A percentile compares a stretch with the other conserved stretches of the same genome.
Evolutionary conservation across 176 grass and related monocot species (phyloP).

Genomic region (Ampelocalamus luodianensis): DNA sequence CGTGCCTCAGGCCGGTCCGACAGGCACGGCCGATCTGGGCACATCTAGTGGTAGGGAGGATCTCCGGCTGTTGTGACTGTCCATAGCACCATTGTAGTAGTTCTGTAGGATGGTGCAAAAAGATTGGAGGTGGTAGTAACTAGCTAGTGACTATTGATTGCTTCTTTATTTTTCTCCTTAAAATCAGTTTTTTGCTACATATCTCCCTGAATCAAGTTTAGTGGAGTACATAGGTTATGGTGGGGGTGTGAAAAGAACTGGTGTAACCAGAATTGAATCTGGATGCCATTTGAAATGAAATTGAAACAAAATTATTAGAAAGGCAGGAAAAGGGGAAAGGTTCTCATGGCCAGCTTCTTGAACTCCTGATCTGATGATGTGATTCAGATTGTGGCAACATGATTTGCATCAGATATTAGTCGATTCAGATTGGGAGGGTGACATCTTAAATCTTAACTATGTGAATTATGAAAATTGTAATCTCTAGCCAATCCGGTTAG

Average conservation of each 20-base stretch:
- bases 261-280: constrained; percentile 42
- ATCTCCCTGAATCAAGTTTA: constrained; percentile 54
- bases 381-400: neutral
- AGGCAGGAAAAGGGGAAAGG: too few species aligned
- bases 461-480: neutral
- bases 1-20: too few species aligned
- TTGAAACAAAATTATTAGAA: neutral
- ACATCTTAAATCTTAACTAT: neutral
- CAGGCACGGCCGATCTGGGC: too few species aligned
- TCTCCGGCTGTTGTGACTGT: neutral
- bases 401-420: too few species aligned
- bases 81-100: neutral
- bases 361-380: neutral
- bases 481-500: neutral
- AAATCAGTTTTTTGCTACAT: neutral
- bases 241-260: neutral
- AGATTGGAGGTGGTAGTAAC: neutral
- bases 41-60: neutral
- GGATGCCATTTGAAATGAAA: constrained; percentile 21
- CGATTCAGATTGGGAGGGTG: neutral
- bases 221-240: constrained; percentile 36
- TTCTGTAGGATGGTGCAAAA: neutral
- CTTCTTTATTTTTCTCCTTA: neutral
- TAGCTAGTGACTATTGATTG: constrained; percentile 24
- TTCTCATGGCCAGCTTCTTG: too few species aligned